These are phyloP conservation scores for Didymella glomerata DNA, from an alignment of 2,329 filamentous ascomycete genomes.

Conservation along the genomic window DNA sequence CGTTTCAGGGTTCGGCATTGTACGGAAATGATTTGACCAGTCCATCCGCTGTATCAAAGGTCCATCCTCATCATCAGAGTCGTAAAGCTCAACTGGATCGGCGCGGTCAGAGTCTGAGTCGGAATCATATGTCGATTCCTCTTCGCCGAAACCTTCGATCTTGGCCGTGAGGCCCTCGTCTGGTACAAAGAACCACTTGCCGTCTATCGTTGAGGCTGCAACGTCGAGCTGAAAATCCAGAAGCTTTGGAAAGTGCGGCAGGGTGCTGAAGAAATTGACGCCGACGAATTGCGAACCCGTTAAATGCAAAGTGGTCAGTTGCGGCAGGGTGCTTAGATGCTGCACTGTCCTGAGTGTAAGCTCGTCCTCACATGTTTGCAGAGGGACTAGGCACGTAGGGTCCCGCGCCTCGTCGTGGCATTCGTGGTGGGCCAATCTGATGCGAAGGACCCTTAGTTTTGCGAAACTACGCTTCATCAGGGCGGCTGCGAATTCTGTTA, in stretches of 20 bases:
- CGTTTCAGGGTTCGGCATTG: not conserved
- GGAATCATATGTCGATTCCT: not conserved
- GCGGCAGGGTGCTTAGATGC: not conserved
- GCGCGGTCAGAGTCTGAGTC: not conserved
- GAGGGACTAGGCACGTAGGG: not conserved
- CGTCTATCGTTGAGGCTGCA: not conserved
- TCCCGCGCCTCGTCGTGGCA: not conserved
- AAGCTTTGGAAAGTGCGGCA: not conserved
- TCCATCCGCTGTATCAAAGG: not conserved
- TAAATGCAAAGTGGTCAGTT: not conserved
- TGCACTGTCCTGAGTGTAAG: not conserved
- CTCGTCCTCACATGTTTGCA: not conserved
- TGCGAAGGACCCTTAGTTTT: not conserved
- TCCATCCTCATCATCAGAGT: not conserved
- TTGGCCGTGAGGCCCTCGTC: not conserved
- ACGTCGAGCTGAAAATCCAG: not conserved
- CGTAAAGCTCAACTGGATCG: not conserved
- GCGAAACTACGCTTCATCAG: not conserved
- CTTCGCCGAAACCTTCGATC: not conserved
- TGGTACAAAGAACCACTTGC: not conserved
- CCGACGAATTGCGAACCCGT: not conserved
- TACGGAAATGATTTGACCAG: not conserved
- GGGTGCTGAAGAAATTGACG: not conserved
- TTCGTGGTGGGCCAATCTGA: not conserved
- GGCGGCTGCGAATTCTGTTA: not conserved